Evolutionary conservation across 768 basidiomycete species (phyloP).

Genomic region (Naganishia vishniacii): DNA sequence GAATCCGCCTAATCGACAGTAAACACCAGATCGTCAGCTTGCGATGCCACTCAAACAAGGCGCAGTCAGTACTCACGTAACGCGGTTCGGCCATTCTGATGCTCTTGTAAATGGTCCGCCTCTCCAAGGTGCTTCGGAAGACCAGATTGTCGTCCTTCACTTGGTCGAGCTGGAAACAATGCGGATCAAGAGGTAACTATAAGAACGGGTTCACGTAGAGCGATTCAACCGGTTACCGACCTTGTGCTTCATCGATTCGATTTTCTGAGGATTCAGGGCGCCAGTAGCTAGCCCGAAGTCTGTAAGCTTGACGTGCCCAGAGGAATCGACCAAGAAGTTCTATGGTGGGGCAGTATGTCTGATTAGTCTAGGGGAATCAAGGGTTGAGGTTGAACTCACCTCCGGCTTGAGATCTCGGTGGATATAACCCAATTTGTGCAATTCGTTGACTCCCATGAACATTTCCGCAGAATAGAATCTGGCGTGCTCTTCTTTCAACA

Average conservation of each 20-base stretch:
- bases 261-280: conserved; percentile 84
- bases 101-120: conserved; percentile 88
- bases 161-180: conserved; percentile 69
- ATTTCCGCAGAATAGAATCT: conserved; percentile 96
- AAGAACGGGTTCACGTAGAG: not conserved
- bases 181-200: not conserved
- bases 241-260: conserved; percentile 90
- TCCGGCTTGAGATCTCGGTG: conserved; percentile 98
- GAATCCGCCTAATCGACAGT: conserved; percentile 63
- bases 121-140: conserved; percentile 84
- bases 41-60: not conserved
- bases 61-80: conserved; percentile 51
- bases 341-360: conserved; percentile 41
- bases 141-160: conserved; percentile 89
- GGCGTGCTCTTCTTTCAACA: conserved; percentile 94
- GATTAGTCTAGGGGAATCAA: not conserved
- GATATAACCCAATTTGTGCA: conserved; percentile 96
- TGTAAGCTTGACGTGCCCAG: conserved; percentile 84
- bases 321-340: conserved; percentile 95
- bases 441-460: conserved; percentile 87
- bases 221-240: conserved; percentile 50
- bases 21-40: not conserved
- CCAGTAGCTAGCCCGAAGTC: conserved; percentile 98
- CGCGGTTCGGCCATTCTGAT: conserved; percentile 83
- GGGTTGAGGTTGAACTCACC: conserved; percentile 53